phyloP scores from a whole-genome alignment of 257 asterid species.

The Capsicum chinense region DNA sequence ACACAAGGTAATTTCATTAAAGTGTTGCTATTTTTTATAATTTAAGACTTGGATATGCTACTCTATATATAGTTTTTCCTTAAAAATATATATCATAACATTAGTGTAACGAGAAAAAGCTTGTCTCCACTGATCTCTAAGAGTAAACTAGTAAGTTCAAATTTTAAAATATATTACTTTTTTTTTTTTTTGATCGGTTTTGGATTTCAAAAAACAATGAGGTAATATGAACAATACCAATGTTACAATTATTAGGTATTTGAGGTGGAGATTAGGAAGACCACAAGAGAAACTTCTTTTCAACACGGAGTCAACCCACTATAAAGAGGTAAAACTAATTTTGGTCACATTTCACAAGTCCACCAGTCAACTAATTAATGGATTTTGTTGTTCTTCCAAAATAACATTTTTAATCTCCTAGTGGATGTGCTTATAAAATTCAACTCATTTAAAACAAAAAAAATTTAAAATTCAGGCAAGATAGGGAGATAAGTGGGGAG shows the following conservation, averaged over 20 bases:
- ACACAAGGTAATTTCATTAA: no score
- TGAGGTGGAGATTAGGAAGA: constrained; percentile 20
- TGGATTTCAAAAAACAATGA: neutral
- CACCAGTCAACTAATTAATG: constrained; percentile 40
- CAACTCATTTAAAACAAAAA: constrained; percentile 33
- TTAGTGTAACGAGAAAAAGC: neutral
- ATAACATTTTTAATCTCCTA: no score
- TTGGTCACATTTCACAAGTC: constrained; percentile 32
- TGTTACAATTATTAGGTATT: neutral
- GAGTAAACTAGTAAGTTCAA: neutral
- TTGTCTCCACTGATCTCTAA: neutral
- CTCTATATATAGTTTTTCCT: no score
- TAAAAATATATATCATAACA: neutral
- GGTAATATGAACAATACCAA: neutral
- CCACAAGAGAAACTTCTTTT: neutral
- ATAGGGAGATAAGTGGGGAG: neutral
- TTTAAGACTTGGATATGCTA: no score
- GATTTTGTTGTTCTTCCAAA: constrained; percentile 7
- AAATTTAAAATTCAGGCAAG: neutral
- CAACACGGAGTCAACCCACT: constrained; percentile 25
- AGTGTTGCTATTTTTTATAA: no score
- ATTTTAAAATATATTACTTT: neutral
- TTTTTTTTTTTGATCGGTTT: neutral
- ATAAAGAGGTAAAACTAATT: neutral
- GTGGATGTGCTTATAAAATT: constrained; percentile 44